A percentile compares a stretch with the other conserved stretches of the same genome.
phyloP scores from a whole-genome alignment of 805 yeast genomes.

The Starmera quercuum region DNA sequence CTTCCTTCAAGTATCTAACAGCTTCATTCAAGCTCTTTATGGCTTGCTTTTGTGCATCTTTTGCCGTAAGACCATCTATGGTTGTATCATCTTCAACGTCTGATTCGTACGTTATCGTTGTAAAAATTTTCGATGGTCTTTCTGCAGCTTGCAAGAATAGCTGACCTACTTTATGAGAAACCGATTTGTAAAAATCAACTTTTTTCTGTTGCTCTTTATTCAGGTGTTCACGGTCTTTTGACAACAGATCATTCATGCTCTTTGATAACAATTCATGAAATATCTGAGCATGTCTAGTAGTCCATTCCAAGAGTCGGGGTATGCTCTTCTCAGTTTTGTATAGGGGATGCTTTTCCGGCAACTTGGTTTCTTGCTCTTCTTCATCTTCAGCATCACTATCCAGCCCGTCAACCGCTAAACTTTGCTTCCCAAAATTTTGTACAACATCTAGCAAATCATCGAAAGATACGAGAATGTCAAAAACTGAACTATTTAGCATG shows the following conservation, averaged over 20 bases:
- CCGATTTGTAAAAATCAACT: conserved; percentile 25
- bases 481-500: conserved; percentile 32
- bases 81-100: conserved; percentile 28
- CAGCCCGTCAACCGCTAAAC: conserved; percentile 44
- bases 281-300: conserved; percentile 18
- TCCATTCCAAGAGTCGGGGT: conserved; percentile 42
- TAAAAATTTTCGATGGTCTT: conserved; percentile 44
- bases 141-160: conserved; percentile 60
- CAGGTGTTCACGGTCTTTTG: conserved; percentile 6
- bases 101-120: conserved; percentile 51
- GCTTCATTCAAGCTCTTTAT: conserved; percentile 44
- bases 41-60: conserved; percentile 43
- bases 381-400: conserved; percentile 48
- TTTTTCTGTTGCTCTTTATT: conserved; percentile 12
- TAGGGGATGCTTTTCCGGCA: conserved; percentile 51
- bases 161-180: conserved; percentile 52
- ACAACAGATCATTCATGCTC: conserved; percentile 7
- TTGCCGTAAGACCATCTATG: conserved; percentile 18
- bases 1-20: conserved; percentile 44
- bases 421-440: conserved; percentile 53
- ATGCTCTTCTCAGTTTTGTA: conserved; percentile 27
- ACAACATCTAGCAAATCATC: conserved; percentile 66
- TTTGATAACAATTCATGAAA: conserved; percentile 15
- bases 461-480: conserved; percentile 47
- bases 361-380: conserved; percentile 26